Conservation (phyloP, 768 basidiomycete species). For the Neoboletus magnificus region DNA sequence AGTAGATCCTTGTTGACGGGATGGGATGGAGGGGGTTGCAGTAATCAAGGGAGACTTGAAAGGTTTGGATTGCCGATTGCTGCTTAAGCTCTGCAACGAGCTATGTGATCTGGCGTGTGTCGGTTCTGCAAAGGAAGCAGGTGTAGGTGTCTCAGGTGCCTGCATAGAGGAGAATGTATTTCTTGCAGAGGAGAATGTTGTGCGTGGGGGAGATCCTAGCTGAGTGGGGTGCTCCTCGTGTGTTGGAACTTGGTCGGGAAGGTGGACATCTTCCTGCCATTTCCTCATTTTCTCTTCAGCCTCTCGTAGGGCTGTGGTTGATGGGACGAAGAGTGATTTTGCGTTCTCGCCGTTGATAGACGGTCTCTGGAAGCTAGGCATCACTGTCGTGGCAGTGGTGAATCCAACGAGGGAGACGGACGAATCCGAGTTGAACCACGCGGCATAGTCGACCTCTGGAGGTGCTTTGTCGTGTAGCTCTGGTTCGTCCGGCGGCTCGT, state of each 20-base stretch:
- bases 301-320: constrained; percentile 49
- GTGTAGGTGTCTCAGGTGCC: constrained; percentile 40
- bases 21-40: constrained; percentile 4
- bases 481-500: constrained; percentile 5
- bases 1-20: constrained; percentile 24
- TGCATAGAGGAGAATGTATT: constrained; percentile 32
- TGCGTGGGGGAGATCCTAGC: constrained; percentile 19
- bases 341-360: background rate
- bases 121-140: constrained; percentile 20
- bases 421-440: constrained; percentile 48
- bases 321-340: constrained; percentile 47
- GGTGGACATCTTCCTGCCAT: constrained; percentile 44
- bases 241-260: constrained; percentile 16
- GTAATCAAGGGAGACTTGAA: constrained; percentile 48
- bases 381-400: constrained; percentile 32
- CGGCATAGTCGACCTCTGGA: constrained; percentile 40
- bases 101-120: constrained; percentile 13
- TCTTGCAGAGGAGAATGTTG: constrained; percentile 37
- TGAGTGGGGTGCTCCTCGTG: constrained; percentile 14
- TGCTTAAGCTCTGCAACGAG: constrained; percentile 5
- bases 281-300: constrained; percentile 50
- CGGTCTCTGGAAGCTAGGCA: constrained; percentile 19
- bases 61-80: constrained; percentile 29
- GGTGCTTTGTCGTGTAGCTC: constrained; percentile 40
- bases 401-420: constrained; percentile 34